Evolutionary conservation across 257 asterid species (phyloP), one percentile per base, ranked within the genome.

Genomic region (Nicotiana benthamiana): DNA sequence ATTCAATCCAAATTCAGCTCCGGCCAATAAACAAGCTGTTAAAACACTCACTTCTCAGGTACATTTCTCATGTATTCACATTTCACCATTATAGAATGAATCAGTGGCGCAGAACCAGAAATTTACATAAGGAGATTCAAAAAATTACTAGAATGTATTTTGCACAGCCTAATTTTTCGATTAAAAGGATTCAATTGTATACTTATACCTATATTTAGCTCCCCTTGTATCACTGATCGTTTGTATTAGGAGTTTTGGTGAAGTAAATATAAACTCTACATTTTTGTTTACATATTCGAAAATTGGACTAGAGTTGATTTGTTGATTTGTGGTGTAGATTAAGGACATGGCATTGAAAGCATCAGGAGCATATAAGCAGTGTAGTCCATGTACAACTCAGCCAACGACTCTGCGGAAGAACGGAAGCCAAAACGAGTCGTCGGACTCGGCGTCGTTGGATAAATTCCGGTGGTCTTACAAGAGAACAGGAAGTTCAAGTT

Each of bases 261-360:
- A 40, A 40, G 48, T 40, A 40, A 40, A 40, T 40, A 40, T 40
- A 40, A 1, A 40, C 9, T 40, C 48, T 9, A 40, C 11, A 40
- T 40, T 40, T 40, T 3, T 9, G 48, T 40, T 1, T 40, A 13
- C 56, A 13, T 10, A 59, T 59, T 59, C 28, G 10, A 22, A 20
- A 59, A 9, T 12, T 59, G 28, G 64, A 59, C 6, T 20, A n/a
- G 24, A 57, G 3, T 80, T 64, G 16, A 64, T 53, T 77, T 40
- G 12, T 40, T 28, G 63, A 54, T 48, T 24, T 27, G 62, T 48
- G 13, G 60, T 63, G 51, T 75, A 95, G 99, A 92, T 95, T 82
- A 95, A 91, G 91, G 99, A 95, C 54, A 93, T 95, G 97, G 98
- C 97, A 26, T 79, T 93, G 90, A 95, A 95, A 88, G 99, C 99